Evolutionary conservation across 2,329 filamentous ascomycete species (phyloP).

Genomic region (Cryphonectria japonica): DNA sequence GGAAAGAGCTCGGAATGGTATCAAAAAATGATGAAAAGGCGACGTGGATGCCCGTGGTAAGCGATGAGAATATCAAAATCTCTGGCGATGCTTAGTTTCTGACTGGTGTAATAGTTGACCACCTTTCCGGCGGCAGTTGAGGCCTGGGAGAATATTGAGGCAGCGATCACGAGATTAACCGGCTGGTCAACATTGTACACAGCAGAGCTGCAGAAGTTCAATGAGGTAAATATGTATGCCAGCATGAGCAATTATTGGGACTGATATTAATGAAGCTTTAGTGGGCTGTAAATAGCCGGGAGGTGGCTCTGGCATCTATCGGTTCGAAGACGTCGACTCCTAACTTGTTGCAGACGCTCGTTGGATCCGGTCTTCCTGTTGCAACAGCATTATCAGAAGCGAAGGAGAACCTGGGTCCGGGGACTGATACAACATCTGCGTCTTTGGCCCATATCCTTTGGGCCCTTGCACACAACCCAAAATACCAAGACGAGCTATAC

Average conservation of each 20-base stretch:
- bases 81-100: not conserved
- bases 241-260: not conserved
- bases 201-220: not conserved
- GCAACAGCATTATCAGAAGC: slow-evolving; percentile 38
- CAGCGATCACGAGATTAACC: not conserved
- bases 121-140: slow-evolving; percentile 9
- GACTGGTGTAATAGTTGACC: not conserved
- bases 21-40: slow-evolving; percentile 38
- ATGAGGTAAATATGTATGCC: not conserved
- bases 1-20: slow-evolving; percentile 33
- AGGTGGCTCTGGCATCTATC: not conserved
- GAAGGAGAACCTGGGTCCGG: slow-evolving; percentile 38
- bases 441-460: slow-evolving; percentile 39
- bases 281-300: not conserved
- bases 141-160: slow-evolving; percentile 3
- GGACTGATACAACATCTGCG: slow-evolving; percentile 39
- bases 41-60: slow-evolving; percentile 37
- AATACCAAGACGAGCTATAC: slow-evolving; percentile 35
- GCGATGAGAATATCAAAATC: not conserved
- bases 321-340: not conserved
- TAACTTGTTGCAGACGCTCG: slow-evolving; percentile 34
- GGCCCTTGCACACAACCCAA: slow-evolving; percentile 34
- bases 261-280: not conserved
- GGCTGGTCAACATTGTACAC: slow-evolving; percentile 11
- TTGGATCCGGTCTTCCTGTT: slow-evolving; percentile 30